These are phyloP conservation scores for Leccinum variicolor DNA, from an alignment of 768 basidiomycete species.

Conservation along the genomic window DNA sequence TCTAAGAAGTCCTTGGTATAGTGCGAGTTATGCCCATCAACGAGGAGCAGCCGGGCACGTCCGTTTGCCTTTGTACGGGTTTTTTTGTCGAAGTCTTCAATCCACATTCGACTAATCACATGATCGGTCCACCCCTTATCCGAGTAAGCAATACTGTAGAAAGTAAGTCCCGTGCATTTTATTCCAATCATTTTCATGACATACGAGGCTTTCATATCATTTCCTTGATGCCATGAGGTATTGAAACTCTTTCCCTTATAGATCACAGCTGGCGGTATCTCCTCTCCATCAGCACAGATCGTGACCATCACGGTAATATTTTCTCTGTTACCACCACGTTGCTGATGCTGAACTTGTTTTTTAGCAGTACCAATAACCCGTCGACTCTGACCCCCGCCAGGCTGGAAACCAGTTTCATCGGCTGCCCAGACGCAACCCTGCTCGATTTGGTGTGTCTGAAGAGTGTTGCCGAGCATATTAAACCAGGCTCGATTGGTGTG, in stretches of 20 bases:
- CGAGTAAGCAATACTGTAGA: slow-evolving; percentile 8
- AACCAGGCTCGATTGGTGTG: slow-evolving; percentile 34
- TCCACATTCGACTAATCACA: slow-evolving; percentile 23
- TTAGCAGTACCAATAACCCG: slow-evolving; percentile 4
- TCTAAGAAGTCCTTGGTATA: slow-evolving; percentile 37
- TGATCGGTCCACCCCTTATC: slow-evolving; percentile 31
- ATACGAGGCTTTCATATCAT: slow-evolving; percentile 16
- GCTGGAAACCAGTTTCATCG: slow-evolving; percentile 17
- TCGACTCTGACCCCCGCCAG: neutral
- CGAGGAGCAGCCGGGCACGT: slow-evolving; percentile 32
- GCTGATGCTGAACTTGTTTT: slow-evolving; percentile 16
- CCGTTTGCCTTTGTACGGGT: slow-evolving; percentile 34
- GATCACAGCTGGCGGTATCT: slow-evolving; percentile 34
- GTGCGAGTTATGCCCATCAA: slow-evolving; percentile 49
- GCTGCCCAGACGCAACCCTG: slow-evolving; percentile 15
- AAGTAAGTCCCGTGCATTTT: neutral
- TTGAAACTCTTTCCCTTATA: slow-evolving; percentile 23
- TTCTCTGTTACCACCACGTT: slow-evolving; percentile 17
- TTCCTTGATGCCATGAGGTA: slow-evolving; percentile 19
- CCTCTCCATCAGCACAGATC: slow-evolving; percentile 41
- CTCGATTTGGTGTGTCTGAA: slow-evolving; percentile 3
- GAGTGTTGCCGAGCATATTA: slow-evolving; percentile 27
- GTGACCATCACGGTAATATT: slow-evolving; percentile 34
- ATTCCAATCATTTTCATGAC: neutral
- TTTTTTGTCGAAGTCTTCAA: slow-evolving; percentile 31